Evolutionary conservation across 768 basidiomycete species (phyloP).

Genomic region (Serendipita sp.): DNA sequence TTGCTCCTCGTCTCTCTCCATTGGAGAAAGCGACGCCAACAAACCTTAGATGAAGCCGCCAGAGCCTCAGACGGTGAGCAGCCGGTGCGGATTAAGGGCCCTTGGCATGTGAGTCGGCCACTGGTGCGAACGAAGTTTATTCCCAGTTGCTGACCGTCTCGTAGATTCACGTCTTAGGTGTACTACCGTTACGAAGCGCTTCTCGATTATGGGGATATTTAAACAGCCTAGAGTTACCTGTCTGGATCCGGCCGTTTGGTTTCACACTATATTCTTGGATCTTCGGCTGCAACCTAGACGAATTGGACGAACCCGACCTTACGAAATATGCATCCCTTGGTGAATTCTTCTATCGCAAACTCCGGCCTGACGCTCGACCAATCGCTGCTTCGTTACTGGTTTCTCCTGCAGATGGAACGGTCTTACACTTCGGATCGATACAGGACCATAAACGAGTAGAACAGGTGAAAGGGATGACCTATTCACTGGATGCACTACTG

Average conservation of each 20-base stretch:
- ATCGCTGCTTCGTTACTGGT: slow-evolving; percentile 63
- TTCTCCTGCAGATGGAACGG: slow-evolving; percentile 77
- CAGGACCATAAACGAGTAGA: slow-evolving; percentile 59
- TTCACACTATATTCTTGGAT: slow-evolving; percentile 67
- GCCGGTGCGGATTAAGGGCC: slow-evolving; percentile 65
- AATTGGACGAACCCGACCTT: slow-evolving; percentile 68
- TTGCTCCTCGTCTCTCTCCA: slow-evolving; percentile 68
- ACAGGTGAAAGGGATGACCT: slow-evolving; percentile 95
- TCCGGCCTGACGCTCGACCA: slow-evolving; percentile 69
- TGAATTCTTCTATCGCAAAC: slow-evolving; percentile 83
- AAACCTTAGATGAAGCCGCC: slow-evolving; percentile 20
- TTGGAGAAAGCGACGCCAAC: slow-evolving; percentile 43
- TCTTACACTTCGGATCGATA: slow-evolving; percentile 85
- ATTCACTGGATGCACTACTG: slow-evolving; percentile 84
- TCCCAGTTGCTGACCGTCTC: slow-evolving; percentile 1
- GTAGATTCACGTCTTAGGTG: slow-evolving; percentile 91
- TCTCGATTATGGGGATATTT: slow-evolving; percentile 96
- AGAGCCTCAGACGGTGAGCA: slow-evolving; percentile 57
- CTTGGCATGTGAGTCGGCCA: slow-evolving; percentile 60
- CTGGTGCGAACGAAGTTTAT: not conserved
- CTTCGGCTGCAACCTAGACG: slow-evolving; percentile 92
- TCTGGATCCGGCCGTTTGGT: slow-evolving; percentile 89
- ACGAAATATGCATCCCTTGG: slow-evolving; percentile 72
- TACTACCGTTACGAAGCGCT: slow-evolving; percentile 82
- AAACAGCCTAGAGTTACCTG: slow-evolving; percentile 81